Evolutionary conservation across 257 asterid species (phyloP), one percentile per base, ranked within the genome.

Genomic region (Coffea eugenioides): DNA sequence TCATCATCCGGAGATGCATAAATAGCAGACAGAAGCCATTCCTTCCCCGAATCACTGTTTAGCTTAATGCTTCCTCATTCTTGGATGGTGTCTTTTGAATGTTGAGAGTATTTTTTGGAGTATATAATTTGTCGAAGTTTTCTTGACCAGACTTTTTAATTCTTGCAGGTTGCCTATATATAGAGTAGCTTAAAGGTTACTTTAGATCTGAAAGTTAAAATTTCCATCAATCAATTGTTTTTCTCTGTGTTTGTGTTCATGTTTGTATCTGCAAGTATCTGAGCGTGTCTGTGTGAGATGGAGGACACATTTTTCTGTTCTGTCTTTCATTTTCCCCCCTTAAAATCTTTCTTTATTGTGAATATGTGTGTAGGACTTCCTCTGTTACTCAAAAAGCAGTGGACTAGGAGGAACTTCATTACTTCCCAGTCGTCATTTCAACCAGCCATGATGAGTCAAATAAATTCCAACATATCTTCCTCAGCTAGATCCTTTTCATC

Each of bases 401-500:
- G 86, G 87, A 81, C 84, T 66, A 81, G 82, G 72, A 79, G 76
- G 75, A 83, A 79, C 73, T 80, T 86, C 25, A 72, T 84, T 78
- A 69, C 79, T 74, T 64, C 78, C 79, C 85, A 39, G 83, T 80
- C 92, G 66, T 80, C 83, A 46, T 82, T 87, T 81, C 95, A 87
- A 80, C 91, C 84, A 79, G 86, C 86, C 80, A 59, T 68, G 39
- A 87, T 82, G 52, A 41, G 69, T 59, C 82, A 87, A 68, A 78
- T 75, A 77, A 82, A 79, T 81, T 76, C 85, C 74, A 71, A 82
- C 75, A 54, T 59, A 48, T 59, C 87, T 82, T 73, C 73, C 88
- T 86, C 85, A 74, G 81, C 84, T 71, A 90, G 97, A 88, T 80
- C 88, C 76, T 88, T 94, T 86, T 87, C 97, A 73, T 88, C 94